These are phyloP conservation scores for Fusarium bulbicola DNA, from an alignment of 2,329 filamentous ascomycete genomes.

Conservation along the genomic window DNA sequence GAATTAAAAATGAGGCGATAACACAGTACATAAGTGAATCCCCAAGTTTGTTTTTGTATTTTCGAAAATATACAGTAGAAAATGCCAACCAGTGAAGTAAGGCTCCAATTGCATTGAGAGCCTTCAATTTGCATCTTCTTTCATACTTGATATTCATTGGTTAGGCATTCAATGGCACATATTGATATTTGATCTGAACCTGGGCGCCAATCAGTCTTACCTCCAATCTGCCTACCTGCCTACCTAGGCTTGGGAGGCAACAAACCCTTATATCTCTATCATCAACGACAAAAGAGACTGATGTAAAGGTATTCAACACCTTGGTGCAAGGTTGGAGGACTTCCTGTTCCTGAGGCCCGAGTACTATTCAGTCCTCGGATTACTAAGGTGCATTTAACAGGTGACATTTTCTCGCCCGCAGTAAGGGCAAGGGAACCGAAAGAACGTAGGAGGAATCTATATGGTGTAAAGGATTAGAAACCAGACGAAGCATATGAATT, in stretches of 20 bases:
- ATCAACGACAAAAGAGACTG: not conserved
- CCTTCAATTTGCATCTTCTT: not conserved
- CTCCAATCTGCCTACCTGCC: not conserved
- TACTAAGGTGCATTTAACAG: not conserved
- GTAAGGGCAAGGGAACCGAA: not conserved
- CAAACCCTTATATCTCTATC: not conserved
- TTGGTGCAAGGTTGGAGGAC: not conserved
- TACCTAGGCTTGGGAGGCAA: not conserved
- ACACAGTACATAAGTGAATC: not conserved
- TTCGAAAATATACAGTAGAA: not conserved
- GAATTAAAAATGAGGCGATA: slow-evolving; percentile 10
- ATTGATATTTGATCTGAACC: not conserved
- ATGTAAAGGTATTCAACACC: not conserved
- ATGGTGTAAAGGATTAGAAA: not conserved
- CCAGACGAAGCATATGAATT: not conserved
- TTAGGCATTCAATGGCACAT: not conserved
- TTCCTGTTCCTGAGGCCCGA: not conserved
- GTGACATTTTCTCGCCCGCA: not conserved
- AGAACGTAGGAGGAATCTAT: not conserved
- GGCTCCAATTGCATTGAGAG: not conserved
- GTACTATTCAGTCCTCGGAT: not conserved
- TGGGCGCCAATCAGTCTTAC: not conserved
- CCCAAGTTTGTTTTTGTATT: not conserved
- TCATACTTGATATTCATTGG: not conserved
- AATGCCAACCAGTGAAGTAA: not conserved